Evolutionary conservation across 768 basidiomycete species (phyloP).

Genomic region (Leccinellum rugosiceps): DNA sequence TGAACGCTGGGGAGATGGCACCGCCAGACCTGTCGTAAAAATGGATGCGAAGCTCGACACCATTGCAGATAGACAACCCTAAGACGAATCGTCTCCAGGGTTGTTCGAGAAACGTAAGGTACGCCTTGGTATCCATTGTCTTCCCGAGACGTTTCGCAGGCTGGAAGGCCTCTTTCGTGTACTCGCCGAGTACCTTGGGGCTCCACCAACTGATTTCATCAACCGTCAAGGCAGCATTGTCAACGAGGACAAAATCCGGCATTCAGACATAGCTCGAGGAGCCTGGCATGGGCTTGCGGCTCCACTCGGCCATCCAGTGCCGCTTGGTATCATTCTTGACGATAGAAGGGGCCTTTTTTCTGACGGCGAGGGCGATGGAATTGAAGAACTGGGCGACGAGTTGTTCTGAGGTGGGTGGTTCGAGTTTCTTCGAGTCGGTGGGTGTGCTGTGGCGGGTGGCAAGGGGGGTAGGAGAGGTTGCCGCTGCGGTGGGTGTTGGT

Average conservation of each 20-base stretch:
- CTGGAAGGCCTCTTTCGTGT: background rate
- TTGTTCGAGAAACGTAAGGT: background rate
- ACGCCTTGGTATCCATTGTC: background rate
- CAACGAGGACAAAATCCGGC: background rate
- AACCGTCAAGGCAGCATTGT: background rate
- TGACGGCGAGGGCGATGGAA: background rate
- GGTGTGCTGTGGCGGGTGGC: background rate
- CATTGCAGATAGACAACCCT: background rate
- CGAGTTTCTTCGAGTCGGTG: no score
- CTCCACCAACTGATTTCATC: background rate
- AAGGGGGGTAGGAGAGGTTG: background rate
- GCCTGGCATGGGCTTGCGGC: background rate
- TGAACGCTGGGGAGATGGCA: background rate
- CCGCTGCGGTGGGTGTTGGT: background rate
- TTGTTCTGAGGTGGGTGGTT: background rate
- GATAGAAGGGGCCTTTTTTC: background rate
- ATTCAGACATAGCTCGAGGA: background rate
- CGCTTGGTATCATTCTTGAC: background rate
- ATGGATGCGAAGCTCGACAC: background rate
- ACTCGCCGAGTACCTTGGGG: background rate
- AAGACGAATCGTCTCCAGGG: background rate
- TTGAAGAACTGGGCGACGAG: background rate
- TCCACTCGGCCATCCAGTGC: background rate
- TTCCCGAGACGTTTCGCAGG: background rate
- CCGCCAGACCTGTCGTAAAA: background rate